Percentiles rank a stretch among this genome's conserved stretches.
Evolutionary conservation across 208 protist genomes (phyloP).

Genomic region (Vickermania spadyakhi): DNA sequence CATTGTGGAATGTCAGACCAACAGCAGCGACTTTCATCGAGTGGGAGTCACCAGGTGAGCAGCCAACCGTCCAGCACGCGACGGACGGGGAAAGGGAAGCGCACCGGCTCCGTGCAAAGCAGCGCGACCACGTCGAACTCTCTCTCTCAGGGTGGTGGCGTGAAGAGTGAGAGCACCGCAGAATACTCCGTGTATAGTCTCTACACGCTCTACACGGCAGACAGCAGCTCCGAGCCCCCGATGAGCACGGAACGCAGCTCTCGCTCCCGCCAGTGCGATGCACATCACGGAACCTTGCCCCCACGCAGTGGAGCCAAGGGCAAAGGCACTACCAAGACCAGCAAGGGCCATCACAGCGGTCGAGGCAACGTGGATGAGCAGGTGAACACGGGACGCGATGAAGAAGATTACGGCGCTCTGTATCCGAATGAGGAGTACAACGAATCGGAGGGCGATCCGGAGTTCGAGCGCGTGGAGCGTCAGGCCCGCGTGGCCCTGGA

Average conservation of each 20-base stretch:
- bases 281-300: background rate
- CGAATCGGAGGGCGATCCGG: constrained; percentile 13
- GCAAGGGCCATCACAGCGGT: background rate
- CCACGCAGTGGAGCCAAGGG: background rate
- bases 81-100: too few relatives aligned
- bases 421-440: background rate
- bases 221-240: background rate
- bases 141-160: background rate
- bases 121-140: background rate
- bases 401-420: background rate
- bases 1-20: background rate
- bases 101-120: constrained; percentile 1
- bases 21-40: background rate
- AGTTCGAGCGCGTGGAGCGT: constrained; percentile 40
- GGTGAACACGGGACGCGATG: background rate
- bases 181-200: background rate
- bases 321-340: background rate
- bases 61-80: background rate
- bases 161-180: background rate
- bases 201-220: background rate
- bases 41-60: background rate
- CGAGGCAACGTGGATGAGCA: background rate
- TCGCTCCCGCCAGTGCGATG: background rate
- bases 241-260: background rate
- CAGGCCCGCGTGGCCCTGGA: constrained; percentile 60